phyloP scores from a whole-genome alignment of 2,329 filamentous ascomycete species.

The Orbilia blumenaviensis region DNA sequence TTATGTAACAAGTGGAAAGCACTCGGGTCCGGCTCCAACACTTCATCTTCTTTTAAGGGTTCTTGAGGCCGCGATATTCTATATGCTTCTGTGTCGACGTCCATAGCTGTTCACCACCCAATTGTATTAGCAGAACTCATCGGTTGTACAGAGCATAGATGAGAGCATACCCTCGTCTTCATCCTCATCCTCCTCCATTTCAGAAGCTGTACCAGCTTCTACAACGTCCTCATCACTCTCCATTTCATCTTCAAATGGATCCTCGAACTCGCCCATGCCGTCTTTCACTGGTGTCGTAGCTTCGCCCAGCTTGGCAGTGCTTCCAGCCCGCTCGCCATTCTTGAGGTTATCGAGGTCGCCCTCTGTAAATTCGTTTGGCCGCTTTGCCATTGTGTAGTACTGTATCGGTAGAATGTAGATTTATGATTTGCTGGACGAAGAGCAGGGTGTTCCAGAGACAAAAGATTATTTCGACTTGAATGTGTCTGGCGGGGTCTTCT shows the following conservation, averaged over 20 bases:
- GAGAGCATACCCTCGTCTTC: slow-evolving; percentile 32
- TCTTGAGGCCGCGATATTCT: slow-evolving; percentile 89
- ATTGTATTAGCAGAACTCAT: not conserved
- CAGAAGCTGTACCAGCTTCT: slow-evolving; percentile 62
- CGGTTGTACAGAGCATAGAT: not conserved
- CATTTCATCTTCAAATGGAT: slow-evolving; percentile 70
- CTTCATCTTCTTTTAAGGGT: slow-evolving; percentile 81
- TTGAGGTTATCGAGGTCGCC: slow-evolving; percentile 54
- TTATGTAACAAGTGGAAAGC: slow-evolving; percentile 98
- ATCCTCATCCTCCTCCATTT: slow-evolving; percentile 84
- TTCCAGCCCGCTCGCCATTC: slow-evolving; percentile 51
- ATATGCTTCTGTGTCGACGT: slow-evolving; percentile 92
- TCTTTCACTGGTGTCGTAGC: slow-evolving; percentile 64
- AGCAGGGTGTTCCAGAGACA: not conserved
- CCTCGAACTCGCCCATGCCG: slow-evolving; percentile 72
- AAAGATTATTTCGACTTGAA: too few relatives aligned
- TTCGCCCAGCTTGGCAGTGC: slow-evolving; percentile 49
- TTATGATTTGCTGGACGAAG: not conserved
- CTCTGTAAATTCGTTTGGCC: slow-evolving; percentile 47
- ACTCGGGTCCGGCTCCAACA: slow-evolving; percentile 87
- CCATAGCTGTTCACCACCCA: slow-evolving; percentile 78
- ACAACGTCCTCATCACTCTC: slow-evolving; percentile 95
- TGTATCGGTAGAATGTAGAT: not conserved
- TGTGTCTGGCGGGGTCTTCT: slow-evolving; percentile 28
- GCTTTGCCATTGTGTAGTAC: slow-evolving; percentile 40